Evolutionary conservation across 176 grass and related monocot species (phyloP).

Genomic region (Bothriochloa decipiens): DNA sequence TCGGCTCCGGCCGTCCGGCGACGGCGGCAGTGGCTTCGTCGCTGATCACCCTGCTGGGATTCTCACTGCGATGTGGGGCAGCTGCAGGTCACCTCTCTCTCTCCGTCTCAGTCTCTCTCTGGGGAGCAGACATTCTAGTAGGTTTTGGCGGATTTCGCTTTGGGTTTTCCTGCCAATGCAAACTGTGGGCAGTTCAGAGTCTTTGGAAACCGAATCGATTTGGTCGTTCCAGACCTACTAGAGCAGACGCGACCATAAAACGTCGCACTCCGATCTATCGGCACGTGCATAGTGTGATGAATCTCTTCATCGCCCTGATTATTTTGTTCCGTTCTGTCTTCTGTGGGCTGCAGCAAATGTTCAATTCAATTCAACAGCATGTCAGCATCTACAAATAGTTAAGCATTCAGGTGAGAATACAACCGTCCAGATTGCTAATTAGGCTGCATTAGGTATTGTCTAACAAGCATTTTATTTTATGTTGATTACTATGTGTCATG

Average conservation of each 20-base stretch:
- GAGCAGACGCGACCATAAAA: background rate
- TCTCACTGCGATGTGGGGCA: background rate
- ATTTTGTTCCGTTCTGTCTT: background rate
- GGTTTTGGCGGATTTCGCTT: background rate
- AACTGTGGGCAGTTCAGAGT: background rate
- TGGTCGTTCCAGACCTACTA: background rate
- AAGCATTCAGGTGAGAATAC: background rate
- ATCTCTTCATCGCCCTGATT: background rate
- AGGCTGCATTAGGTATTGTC: background rate
- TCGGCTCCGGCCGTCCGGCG: no score
- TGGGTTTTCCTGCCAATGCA: background rate
- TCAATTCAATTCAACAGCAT: background rate
- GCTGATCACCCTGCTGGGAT: background rate
- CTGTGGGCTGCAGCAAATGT: background rate
- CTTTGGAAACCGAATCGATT: background rate
- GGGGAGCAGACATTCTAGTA: background rate
- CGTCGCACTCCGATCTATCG: no score
- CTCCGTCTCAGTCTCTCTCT: background rate
- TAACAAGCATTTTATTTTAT: background rate
- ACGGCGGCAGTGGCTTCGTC: background rate
- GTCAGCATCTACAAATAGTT: background rate
- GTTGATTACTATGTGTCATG: no score
- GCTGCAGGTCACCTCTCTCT: background rate
- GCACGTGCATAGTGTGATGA: background rate
- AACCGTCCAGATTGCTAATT: background rate